A percentile compares a stretch with the other conserved stretches of the same genome.
phyloP scores from a whole-genome alignment of 257 asterid species.

The Penstemon davidsonii region DNA sequence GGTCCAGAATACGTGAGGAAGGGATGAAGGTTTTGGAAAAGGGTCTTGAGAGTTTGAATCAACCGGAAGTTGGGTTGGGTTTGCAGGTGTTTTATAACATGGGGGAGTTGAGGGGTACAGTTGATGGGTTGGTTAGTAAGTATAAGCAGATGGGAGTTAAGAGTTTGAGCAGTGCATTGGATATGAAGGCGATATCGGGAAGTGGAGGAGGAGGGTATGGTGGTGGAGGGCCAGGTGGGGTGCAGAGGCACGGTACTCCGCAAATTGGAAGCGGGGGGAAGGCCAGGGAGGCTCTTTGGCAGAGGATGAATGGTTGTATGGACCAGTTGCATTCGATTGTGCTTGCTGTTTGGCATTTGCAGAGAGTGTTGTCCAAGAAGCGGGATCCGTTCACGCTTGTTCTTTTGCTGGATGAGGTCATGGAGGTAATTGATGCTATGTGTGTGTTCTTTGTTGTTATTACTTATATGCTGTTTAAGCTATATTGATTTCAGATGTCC shows the following conservation, averaged over 20 bases:
- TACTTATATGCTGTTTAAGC: neutral
- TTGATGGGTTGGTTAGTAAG: constrained; percentile 87
- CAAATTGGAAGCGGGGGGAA: constrained; percentile 83
- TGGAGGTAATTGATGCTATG: constrained; percentile 50
- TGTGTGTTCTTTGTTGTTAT: too few relatives aligned
- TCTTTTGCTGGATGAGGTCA: constrained; percentile 86
- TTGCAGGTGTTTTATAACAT: constrained; percentile 94
- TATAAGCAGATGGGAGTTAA: constrained; percentile 78
- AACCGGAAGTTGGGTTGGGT: constrained; percentile 95
- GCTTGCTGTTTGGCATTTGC: constrained; percentile 96
- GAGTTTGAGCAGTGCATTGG: constrained; percentile 75
- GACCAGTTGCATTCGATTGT: constrained; percentile 81
- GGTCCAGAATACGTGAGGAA: constrained; percentile 70
- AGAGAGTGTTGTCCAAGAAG: constrained; percentile 96
- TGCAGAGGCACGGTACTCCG: constrained; percentile 90
- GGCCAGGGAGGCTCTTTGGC: constrained; percentile 96
- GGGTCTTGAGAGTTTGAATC: constrained; percentile 91
- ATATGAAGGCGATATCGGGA: constrained; percentile 84
- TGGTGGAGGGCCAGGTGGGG: constrained; percentile 87
- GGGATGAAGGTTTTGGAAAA: constrained; percentile 91
- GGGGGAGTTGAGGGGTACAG: constrained; percentile 92
- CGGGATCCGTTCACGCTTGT: constrained; percentile 96
- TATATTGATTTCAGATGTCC: neutral
- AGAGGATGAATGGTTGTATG: constrained; percentile 85
- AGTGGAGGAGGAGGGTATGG: constrained; percentile 59